A percentile compares a stretch with the other conserved stretches of the same genome.
Evolutionary conservation across 345 rosid species (phyloP).

Genomic region (Eucalyptus sp.): DNA sequence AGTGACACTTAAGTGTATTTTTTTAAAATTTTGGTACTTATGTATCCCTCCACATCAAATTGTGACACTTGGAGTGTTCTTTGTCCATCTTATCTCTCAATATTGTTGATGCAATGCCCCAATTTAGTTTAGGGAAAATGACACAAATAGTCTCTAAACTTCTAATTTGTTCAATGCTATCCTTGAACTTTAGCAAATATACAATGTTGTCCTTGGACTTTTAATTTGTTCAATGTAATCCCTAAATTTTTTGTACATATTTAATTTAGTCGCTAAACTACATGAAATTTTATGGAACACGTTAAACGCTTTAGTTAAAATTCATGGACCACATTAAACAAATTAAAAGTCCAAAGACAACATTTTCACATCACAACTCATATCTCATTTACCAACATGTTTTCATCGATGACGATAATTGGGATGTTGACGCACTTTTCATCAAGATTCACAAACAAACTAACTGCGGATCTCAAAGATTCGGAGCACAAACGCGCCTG

Average conservation of each 20-base stretch:
- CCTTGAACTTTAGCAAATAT: background rate
- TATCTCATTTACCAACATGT: background rate
- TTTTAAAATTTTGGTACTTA: too few relatives aligned
- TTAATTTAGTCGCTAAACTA: fast-evolving
- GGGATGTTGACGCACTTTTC: background rate
- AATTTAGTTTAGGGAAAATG: too few relatives aligned
- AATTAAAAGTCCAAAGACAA: too few relatives aligned
- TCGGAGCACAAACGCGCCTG: fast-evolving
- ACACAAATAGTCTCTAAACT: too few relatives aligned
- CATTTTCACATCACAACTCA: background rate
- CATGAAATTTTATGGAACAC: too few relatives aligned
- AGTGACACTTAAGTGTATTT: too few relatives aligned
- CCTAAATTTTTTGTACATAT: background rate
- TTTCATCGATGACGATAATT: background rate
- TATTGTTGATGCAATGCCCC: background rate
- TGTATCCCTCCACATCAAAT: too few relatives aligned
- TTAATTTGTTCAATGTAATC: fast-evolving
- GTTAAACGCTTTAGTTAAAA: too few relatives aligned
- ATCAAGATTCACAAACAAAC: fast-evolving
- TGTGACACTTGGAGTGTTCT: too few relatives aligned
- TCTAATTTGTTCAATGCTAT: too few relatives aligned
- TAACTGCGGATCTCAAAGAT: background rate
- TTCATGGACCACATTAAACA: fast-evolving
- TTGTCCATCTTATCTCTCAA: background rate
- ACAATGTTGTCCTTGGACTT: fast-evolving